phyloP scores from a whole-genome alignment of 352 stramenopile genomes.

The Pythium monospermum region DNA sequence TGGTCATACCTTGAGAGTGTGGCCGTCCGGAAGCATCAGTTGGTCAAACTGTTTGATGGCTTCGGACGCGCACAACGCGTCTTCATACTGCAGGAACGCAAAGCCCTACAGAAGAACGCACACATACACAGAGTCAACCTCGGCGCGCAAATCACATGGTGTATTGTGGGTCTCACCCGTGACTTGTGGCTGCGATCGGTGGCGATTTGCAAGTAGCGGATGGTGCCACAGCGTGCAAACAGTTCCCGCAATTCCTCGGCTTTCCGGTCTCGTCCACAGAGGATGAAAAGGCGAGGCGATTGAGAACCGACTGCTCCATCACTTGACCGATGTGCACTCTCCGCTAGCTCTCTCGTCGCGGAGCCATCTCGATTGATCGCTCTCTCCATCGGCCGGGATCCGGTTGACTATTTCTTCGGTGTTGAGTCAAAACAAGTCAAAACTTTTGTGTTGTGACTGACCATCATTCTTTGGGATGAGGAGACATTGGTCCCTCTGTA shows the following conservation, averaged over 20 bases:
- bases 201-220: constrained; percentile 64
- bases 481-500: background rate
- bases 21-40: constrained; percentile 54
- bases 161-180: too few relatives aligned
- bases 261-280: constrained; percentile 63
- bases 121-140: too few relatives aligned
- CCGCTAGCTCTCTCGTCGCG: too few relatives aligned
- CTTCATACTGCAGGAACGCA: constrained; percentile 73
- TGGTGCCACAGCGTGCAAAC: constrained; percentile 50
- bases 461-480: constrained; percentile 1
- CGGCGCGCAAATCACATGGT: too few relatives aligned
- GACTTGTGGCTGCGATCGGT: constrained; percentile 78
- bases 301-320: background rate
- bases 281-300: constrained; percentile 52
- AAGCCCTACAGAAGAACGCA: constrained; percentile 38
- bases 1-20: constrained; percentile 70
- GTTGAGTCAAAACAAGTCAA: constrained; percentile 1
- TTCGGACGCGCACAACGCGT: constrained; percentile 30
- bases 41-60: constrained; percentile 67
- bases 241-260: constrained; percentile 56
- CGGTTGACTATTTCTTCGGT: too few relatives aligned
- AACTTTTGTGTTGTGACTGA: background rate
- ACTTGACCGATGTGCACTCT: too few relatives aligned
- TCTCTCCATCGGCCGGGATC: too few relatives aligned
- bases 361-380: too few relatives aligned